phyloP scores from a whole-genome alignment of 495 filamentous ascomycete genomes.

The Penicillium flavigenum region DNA sequence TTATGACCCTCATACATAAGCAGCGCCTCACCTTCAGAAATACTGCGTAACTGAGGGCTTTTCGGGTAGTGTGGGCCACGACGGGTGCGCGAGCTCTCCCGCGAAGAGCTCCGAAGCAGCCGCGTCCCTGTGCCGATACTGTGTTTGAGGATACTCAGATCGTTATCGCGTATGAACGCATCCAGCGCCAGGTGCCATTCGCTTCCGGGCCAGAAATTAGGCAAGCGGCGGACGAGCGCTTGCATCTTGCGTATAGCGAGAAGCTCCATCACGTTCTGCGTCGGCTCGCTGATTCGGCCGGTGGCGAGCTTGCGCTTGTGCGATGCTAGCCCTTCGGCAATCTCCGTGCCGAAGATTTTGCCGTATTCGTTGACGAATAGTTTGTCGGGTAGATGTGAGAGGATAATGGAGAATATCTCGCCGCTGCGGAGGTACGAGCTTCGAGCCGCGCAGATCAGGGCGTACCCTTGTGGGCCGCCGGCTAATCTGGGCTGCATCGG shows the following conservation, averaged over 20 bases:
- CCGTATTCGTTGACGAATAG: constrained; percentile 1
- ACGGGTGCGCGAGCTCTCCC: not conserved
- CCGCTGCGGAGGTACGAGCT: not conserved
- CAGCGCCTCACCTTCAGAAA: not conserved
- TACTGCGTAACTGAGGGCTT: not conserved
- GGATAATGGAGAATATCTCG: constrained; percentile 1
- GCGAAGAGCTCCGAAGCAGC: not conserved
- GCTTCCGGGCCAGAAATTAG: not conserved
- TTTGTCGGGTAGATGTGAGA: not conserved
- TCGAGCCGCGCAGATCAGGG: not conserved
- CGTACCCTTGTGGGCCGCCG: not conserved
- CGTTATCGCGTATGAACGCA: not conserved
- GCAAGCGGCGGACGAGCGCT: not conserved
- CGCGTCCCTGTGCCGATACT: constrained; percentile 4
- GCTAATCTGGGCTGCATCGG: not conserved
- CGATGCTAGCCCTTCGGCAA: not conserved
- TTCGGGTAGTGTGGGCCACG: not conserved
- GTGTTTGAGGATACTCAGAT: not conserved
- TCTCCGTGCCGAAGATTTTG: constrained; percentile 5
- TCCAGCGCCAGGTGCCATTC: not conserved
- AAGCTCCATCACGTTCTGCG: not conserved
- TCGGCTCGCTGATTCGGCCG: not conserved
- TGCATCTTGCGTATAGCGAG: constrained; percentile 1
- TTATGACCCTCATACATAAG: not conserved
- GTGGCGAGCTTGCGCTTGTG: not conserved